Evolutionary conservation across 768 basidiomycete species (phyloP), one percentile per base, ranked within the genome.

Genomic region (Calocybe gangraenosa): DNA sequence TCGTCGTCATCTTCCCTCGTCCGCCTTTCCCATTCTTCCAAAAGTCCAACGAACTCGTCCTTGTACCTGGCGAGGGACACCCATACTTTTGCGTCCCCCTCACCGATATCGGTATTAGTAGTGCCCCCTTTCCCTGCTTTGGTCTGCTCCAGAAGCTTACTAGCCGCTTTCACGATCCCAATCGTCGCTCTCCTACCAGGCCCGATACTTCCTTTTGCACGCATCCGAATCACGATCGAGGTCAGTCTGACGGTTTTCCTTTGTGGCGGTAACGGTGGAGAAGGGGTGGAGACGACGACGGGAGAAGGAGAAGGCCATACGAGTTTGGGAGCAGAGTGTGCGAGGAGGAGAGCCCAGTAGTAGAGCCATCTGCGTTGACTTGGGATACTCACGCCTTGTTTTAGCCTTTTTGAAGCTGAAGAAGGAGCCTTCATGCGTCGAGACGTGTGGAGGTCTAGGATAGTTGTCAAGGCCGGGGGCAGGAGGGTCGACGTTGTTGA

Each of bases 11-110:
- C 58, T 46, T 65, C 65, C 7, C 79, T 70, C 5, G 82, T 82
- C 45, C 67, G 63, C 41, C 58, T 58, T 61, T 90, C 86, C 76
- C 79, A 81, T 37, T 61, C 61, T 56, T 86, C 81, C 10, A 92
- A 67, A 35, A 71, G 64, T 3, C 77, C 73, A 3, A 89, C 76
- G 30, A 92, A 72, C 1, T 61, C 67, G 52, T 92, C 87, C 49
- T 84, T 80, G 57, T 94, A 94, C 44, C 89, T 71, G n/a, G 87
- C 82, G 10, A 93, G 65, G 15, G 86, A 88, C 2, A 72, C 81
- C 87, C 84, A 90, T 3, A 82, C 64, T 28, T 73, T 70, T 42
- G 67, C 62, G 21, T 57, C 46, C 42, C 62, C 55, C 32, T 44
- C 52, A 19, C 48, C 40, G 28, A 43, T 46, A 5, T 11, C 25